These are phyloP conservation scores for Aspergillus campestris DNA, from an alignment of 495 filamentous ascomycete genomes.

Conservation along the genomic window DNA sequence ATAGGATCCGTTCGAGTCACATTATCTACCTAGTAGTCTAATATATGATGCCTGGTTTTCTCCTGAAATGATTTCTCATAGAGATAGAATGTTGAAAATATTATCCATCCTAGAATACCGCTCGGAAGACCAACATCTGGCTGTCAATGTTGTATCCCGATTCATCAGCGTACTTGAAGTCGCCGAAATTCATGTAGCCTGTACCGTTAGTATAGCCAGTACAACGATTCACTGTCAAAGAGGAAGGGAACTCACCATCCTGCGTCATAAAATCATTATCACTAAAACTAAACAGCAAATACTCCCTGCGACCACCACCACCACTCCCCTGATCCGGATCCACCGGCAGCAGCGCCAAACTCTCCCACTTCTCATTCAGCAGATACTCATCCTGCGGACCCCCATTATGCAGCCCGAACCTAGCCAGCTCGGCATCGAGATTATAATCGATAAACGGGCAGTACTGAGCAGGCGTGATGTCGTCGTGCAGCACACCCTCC, in stretches of 20 bases:
- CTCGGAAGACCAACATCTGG: slow-evolving; percentile 66
- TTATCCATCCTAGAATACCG: slow-evolving; percentile 38
- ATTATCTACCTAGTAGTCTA: too few species aligned
- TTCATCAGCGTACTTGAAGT: slow-evolving; percentile 49
- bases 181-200: slow-evolving; percentile 58
- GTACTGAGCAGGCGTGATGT: slow-evolving; percentile 54
- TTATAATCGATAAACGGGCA: slow-evolving; percentile 71
- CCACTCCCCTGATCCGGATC: slow-evolving; percentile 24
- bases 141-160: slow-evolving; percentile 58
- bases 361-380: slow-evolving; percentile 82
- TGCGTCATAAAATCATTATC: slow-evolving; percentile 83
- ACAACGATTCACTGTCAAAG: background rate
- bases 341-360: slow-evolving; percentile 56
- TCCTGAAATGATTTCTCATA: background rate
- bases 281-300: slow-evolving; percentile 58
- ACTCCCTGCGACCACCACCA: slow-evolving; percentile 43
- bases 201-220: slow-evolving; percentile 3
- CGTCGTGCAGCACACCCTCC: slow-evolving; percentile 46
- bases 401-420: slow-evolving; percentile 65
- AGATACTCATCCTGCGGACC: slow-evolving; percentile 44
- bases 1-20: too few species aligned
- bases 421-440: slow-evolving; percentile 54
- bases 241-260: slow-evolving; percentile 44
- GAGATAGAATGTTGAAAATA: background rate
- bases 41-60: background rate